Base-by-base conservation (phyloP, 768 basidiomycete genomes). In the Daedaleopsis nitida region DNA sequence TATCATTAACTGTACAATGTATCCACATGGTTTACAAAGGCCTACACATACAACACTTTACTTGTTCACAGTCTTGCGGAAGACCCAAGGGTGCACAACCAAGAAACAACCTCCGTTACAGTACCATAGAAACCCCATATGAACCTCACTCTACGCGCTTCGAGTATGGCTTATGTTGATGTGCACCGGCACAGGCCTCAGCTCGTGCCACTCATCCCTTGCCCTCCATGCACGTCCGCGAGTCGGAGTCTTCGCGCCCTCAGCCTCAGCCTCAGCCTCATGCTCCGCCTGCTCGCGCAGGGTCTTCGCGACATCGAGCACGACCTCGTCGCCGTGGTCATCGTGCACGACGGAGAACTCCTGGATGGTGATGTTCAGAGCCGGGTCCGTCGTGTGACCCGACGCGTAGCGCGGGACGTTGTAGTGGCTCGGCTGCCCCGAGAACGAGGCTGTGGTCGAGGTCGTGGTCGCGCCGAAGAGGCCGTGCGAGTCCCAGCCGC, bases 331-430 rank as follows among this genome's bases (percentile, higher is more conserved):
- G 52, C 58, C 62, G 9, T 42, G 58, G 54, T 63, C 58, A 51
- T 63, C 62, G 62, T 63, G 62, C 62, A 59, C 43, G 39, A 59
- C 50, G 24, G 61, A 62, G 54, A 55, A 63, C 58, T 63, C 58
- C 45, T 63, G 54, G 21, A 63, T 38, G 27, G 62, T 45, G 54
- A 63, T 57, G 51, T 56, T 59, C 23, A 57, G n/a, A n/a, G n/a
- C 57, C 27, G 9, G 7, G 19, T 39, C 52, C 35, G 44, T 37
- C n/a, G n/a, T n/a, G n/a, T n/a, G n/a, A n/a, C n/a, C n/a, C n/a
- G n/a, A n/a, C n/a, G n/a, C n/a, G 44, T 44, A 39, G 19, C 55
- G 51, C 32, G 45, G n/a, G n/a, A n/a, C n/a, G n/a, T n/a, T n/a
- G n/a, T n/a, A n/a, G n/a, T n/a, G n/a, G n/a, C n/a, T n/a, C n/a